A percentile compares a stretch with the other conserved stretches of the same genome.
These are phyloP conservation scores for Suillus variegatus DNA, from an alignment of 768 basidiomycete genomes.

Conservation along the genomic window DNA sequence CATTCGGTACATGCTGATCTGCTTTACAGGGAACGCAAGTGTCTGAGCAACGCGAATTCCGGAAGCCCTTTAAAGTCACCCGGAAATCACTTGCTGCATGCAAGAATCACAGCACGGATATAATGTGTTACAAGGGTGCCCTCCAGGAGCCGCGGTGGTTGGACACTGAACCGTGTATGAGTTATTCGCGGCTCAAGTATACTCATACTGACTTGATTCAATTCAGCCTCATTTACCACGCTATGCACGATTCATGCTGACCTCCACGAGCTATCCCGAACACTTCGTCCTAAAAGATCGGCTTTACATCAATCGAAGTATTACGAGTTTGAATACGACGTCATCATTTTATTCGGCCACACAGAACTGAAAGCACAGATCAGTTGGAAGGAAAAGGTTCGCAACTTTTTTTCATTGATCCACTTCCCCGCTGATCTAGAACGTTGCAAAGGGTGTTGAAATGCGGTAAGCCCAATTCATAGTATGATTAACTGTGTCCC, in stretches of 20 bases:
- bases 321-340: conserved; percentile 27
- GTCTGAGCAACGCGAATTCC: conserved; percentile 14
- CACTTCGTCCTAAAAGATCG: conserved; percentile 2
- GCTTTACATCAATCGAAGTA: conserved; percentile 9
- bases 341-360: conserved; percentile 38
- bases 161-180: conserved; percentile 10
- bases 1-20: conserved; percentile 10
- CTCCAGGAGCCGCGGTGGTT: conserved; percentile 8
- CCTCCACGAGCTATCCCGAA: conserved; percentile 2
- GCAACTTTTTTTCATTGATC: not conserved
- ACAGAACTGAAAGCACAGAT: conserved; percentile 44
- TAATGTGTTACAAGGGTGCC: conserved; percentile 13
- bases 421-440: not conserved
- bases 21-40: conserved; percentile 22
- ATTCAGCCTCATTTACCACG: conserved; percentile 11
- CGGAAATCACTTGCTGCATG: not conserved
- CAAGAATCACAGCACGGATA: not conserved
- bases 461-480: conserved; percentile 25
- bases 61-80: not conserved
- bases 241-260: conserved; percentile 10
- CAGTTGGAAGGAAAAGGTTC: conserved; percentile 39
- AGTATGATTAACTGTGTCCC: not conserved
- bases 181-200: not conserved
- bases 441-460: conserved; percentile 29
- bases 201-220: not conserved